Conservation (phyloP, 352 stramenopile species). For the Globisporangium mamillatum region DNA sequence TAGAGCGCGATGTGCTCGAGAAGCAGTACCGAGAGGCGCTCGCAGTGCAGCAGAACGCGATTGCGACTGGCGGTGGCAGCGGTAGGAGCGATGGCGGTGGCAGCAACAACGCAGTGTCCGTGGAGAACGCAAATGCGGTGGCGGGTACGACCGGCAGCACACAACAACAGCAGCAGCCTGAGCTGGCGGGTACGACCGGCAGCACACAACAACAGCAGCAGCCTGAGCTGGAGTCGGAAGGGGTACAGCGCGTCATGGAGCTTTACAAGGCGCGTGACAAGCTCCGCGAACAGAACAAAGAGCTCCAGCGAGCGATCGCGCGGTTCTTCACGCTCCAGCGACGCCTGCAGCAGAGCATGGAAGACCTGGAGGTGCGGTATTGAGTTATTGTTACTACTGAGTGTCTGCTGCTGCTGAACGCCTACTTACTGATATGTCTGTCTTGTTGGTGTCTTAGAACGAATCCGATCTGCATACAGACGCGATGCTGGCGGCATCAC, state of each 20-base stretch:
- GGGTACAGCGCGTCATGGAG: slow-evolving; percentile 20
- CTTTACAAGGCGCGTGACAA: slow-evolving; percentile 26
- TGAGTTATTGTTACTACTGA: background rate
- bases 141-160: background rate
- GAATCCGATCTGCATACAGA: background rate
- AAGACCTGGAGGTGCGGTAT: slow-evolving; percentile 14
- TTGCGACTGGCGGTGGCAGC: no score
- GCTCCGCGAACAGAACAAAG: slow-evolving; percentile 46
- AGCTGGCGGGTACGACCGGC: background rate
- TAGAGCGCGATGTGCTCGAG: slow-evolving; percentile 36
- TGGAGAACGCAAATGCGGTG: no score
- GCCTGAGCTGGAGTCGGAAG: background rate
- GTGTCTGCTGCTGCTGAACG: background rate
- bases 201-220: background rate
- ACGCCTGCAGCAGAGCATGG: slow-evolving; percentile 27
- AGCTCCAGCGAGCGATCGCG: slow-evolving; percentile 36
- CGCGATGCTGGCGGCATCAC: background rate
- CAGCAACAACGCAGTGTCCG: no score
- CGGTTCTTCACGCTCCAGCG: slow-evolving; percentile 42
- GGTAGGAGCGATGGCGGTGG: no score
- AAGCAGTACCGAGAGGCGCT: slow-evolving; percentile 43
- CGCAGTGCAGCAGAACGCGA: slow-evolving; percentile 15
- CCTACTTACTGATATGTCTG: background rate
- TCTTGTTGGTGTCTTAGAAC: background rate
- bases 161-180: no score